Evolutionary conservation across 805 yeast species (phyloP), one percentile per base, ranked within the genome.

Genomic region (Pichia cabralensis): DNA sequence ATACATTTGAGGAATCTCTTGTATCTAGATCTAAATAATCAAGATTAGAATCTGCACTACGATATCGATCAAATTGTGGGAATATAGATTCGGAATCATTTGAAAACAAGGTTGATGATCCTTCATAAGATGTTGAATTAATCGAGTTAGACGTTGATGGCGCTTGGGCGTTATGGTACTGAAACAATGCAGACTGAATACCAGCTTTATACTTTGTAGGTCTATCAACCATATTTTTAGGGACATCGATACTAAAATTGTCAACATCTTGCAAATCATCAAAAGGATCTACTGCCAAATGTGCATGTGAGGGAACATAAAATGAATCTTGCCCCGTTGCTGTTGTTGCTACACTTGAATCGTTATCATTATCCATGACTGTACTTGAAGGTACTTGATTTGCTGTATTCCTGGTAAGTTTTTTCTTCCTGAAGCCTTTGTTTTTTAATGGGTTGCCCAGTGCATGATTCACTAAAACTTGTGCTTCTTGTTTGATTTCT

Each of bases 151-250:
- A 8, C 6, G 17, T 15, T 12, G 31, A 51, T 67, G 47, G 66
- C 62, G 31, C 6, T 24, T 36, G 22, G 13, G 39, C 40, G 5
- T 52, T 45, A 26, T 75, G 79, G 50, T 86, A 85, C 40, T 76
- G 69, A 43, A 86, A 63, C 42, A 86, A 64, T 2, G 89, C 74
- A 0, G 95, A 82, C 20, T 86, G 65, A 13, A 86, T 89, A 55
- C 96, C 96, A 18, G 86, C 86, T 45, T 80, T 80, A 10, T 84
- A 88, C 34, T 69, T 70, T 27, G 67, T 62, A 0, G 80, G 81
- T 22, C 43, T 46, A 16, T 44, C 43, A 0, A 39, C 31, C 8
- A 38, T 12, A 6, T 80, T 74, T 0, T 78, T 70, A 2, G 75
- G 68, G 35, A 70, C 64, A 29, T 70, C 74, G 12, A 64, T 49